Base-by-base conservation (phyloP, 2,329 filamentous ascomycete genomes). In the Beauveria brongniartii region DNA sequence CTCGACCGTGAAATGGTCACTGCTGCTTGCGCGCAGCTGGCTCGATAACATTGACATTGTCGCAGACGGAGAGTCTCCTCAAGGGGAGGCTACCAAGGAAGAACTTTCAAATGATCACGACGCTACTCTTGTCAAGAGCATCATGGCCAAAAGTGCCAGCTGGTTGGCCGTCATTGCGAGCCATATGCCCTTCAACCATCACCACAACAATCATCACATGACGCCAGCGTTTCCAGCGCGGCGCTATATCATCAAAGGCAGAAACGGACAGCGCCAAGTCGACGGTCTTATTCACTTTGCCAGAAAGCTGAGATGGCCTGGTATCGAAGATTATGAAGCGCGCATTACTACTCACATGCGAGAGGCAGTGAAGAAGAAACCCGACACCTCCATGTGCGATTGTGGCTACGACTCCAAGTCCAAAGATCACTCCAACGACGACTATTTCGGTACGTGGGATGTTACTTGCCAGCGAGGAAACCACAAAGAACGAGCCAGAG, bases 31-130 rank as follows among this genome's bases (percentile, higher is more conserved):
- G 18, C 78, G 84, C 28, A 78, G 80, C 48, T 89, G 86, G 85
- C 77, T 89, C n/a, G 83, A 88, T 64, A 88, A 89, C 63, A 85
- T 89, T 34, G 78, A 80, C 9, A 75, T 89, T 26, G 77, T 80
- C 56, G 81, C 77, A 64, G 72, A 75, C 28, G 73, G 77, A 54
- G 65, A 69, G 18, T 26, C 41, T 28, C 41, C 40, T 16, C 20
- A 48, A 3, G 22, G 22, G 16, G 48, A 66, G 3, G 53, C 63
- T 26, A 12, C n/a, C 47, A 43, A 34, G 22, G 34, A 51, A 43
- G 61, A 51, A 8, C 34, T 64, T 3, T 53, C 54, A 26, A 63
- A 52, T 16, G 18, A 41, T 5, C 18, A 26, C 3, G 41, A 54
- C n/a, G 20, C 28, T 16, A 59, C 50, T 65, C 22, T 64, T 63